Evolutionary conservation across 495 filamentous ascomycete genomes (phyloP).

Genomic region (Neurospora sp.): DNA sequence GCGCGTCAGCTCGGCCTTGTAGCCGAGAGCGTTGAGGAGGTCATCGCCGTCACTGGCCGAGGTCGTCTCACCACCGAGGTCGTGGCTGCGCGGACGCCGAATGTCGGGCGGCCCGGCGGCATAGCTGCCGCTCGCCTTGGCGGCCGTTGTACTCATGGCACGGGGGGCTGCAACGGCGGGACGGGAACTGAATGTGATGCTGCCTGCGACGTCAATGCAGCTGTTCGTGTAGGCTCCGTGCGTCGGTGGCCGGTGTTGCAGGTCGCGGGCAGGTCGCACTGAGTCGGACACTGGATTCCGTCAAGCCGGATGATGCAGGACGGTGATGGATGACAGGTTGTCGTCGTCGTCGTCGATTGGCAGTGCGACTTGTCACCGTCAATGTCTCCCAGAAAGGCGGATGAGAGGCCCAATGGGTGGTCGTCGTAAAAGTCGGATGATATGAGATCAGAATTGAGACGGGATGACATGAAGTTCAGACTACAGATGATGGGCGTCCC

Average conservation of each 20-base stretch:
- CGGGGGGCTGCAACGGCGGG: background rate
- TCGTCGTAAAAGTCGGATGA: background rate
- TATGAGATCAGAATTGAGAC: background rate
- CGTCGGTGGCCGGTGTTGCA: background rate
- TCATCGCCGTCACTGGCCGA: conserved; percentile 28
- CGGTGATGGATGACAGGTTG: background rate
- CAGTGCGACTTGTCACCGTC: background rate
- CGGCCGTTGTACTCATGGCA: background rate
- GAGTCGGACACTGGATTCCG: background rate
- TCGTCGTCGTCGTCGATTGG: background rate
- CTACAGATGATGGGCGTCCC: background rate
- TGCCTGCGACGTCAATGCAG: background rate
- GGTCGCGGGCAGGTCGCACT: background rate
- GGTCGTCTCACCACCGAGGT: background rate
- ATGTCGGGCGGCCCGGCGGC: background rate
- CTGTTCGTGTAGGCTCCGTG: background rate
- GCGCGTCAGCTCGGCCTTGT: conserved; percentile 40
- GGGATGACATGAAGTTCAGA: background rate
- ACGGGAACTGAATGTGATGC: background rate
- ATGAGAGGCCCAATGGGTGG: background rate
- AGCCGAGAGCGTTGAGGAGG: conserved; percentile 41
- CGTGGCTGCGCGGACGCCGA: background rate
- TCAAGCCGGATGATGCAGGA: background rate
- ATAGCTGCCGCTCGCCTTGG: background rate
- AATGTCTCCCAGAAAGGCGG: background rate